Percentiles rank a stretch among this genome's conserved stretches.
phyloP scores from a whole-genome alignment of 2,329 filamentous ascomycete genomes.

The Venturia aucupariae region DNA sequence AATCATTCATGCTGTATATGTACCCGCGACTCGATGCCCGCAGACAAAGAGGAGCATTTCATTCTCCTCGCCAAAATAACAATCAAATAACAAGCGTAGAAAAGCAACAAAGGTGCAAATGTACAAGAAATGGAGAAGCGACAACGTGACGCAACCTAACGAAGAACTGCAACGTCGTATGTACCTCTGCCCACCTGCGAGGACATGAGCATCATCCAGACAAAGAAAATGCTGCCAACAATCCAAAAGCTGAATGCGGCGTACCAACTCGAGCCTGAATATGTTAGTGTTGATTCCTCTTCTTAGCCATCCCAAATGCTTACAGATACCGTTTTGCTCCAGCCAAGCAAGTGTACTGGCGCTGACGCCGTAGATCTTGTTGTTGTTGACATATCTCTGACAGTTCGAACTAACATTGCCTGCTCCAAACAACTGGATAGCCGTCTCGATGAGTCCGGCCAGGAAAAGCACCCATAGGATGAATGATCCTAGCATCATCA shows the following conservation, averaged over 20 bases:
- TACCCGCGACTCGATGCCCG: neutral
- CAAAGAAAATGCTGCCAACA: slow-evolving; percentile 51
- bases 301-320: slow-evolving; percentile 22
- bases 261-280: slow-evolving; percentile 50
- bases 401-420: slow-evolving; percentile 52
- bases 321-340: slow-evolving; percentile 54
- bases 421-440: slow-evolving; percentile 51
- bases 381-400: slow-evolving; percentile 45
- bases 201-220: slow-evolving; percentile 58
- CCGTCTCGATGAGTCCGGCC: slow-evolving; percentile 53
- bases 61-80: neutral
- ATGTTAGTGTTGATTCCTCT: slow-evolving; percentile 17
- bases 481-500: slow-evolving; percentile 52
- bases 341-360: slow-evolving; percentile 52
- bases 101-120: neutral
- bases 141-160: neutral
- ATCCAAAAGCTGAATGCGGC: slow-evolving; percentile 56
- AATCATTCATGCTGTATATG: neutral
- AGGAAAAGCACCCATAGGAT: slow-evolving; percentile 54
- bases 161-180: slow-evolving; percentile 25
- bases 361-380: slow-evolving; percentile 37
- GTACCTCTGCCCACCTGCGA: slow-evolving; percentile 44
- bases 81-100: neutral
- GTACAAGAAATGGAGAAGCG: neutral
- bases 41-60: neutral